Conservation (phyloP, 2,329 filamentous ascomycete species). For the Geoglossum cookeanum region DNA sequence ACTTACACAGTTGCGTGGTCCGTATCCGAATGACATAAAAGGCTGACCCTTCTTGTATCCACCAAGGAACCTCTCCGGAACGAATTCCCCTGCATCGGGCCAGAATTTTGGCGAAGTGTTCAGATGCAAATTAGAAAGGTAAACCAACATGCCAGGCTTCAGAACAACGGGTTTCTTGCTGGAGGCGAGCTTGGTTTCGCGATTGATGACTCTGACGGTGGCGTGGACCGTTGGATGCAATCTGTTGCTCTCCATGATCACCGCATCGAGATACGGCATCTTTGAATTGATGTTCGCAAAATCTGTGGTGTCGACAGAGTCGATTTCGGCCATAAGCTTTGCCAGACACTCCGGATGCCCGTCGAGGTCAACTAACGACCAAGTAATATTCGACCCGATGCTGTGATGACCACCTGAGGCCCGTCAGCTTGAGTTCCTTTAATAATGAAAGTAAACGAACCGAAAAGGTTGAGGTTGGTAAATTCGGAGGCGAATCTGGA, state of each 20-base stretch:
- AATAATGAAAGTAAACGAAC: slow-evolving; percentile 4
- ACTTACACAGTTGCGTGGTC: slow-evolving; percentile 6
- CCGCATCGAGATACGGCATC: slow-evolving; percentile 5
- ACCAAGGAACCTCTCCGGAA: slow-evolving; percentile 5
- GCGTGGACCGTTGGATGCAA: slow-evolving; percentile 5
- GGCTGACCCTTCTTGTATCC: slow-evolving; percentile 4
- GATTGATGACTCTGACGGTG: slow-evolving; percentile 3
- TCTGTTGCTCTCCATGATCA: slow-evolving; percentile 5
- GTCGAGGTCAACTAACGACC: slow-evolving; percentile 5
- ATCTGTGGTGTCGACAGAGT: slow-evolving; percentile 3
- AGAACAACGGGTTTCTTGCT: slow-evolving; percentile 1
- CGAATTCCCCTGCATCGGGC: slow-evolving; percentile 3
- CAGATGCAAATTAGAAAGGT: slow-evolving; percentile 2
- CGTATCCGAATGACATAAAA: slow-evolving; percentile 6
- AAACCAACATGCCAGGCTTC: slow-evolving; percentile 5
- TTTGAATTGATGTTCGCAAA: slow-evolving; percentile 5
- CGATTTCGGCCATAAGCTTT: slow-evolving; percentile 5
- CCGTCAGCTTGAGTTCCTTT: background rate
- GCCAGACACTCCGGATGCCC: slow-evolving; percentile 4
- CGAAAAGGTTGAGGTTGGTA: slow-evolving; percentile 5
- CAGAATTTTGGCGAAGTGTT: slow-evolving; percentile 4
- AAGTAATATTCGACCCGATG: slow-evolving; percentile 4
- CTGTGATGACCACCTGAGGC: slow-evolving; percentile 5
- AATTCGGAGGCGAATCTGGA: background rate
- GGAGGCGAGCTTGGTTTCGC: slow-evolving; percentile 3